Base-by-base conservation (phyloP, 305 asterid species). In the Withania somnifera region DNA sequence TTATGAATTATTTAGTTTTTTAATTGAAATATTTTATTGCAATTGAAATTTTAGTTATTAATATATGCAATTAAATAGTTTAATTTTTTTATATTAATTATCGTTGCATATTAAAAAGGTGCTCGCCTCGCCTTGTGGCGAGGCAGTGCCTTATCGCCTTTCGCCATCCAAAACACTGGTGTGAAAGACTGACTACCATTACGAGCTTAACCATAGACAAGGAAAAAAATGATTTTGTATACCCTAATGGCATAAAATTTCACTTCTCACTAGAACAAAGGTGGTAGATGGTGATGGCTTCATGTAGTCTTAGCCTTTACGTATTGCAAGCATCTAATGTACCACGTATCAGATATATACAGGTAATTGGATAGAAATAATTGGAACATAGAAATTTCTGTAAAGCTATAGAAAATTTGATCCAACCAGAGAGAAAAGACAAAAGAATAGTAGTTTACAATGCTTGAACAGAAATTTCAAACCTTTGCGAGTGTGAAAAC, bases 401-500 rank as follows among this genome's bases (percentile, higher is more conserved):
- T 28, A 61, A 0, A 75, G 11, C 61, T 73, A 75, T 2, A 50
- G n/a, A 50, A 47, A 15, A 75, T 52, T 1, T 50, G 45, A 15
- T 75, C 24, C 45, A 50, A 75, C 14, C 38, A 75, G 45, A 10
- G 45, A 75, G 80, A 75, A 26, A 75, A 47, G 17, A 26, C 42
- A 75, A 71, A n/a, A n/a, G 58, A 8, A 45, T 0, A 45, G 79
- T 32, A n/a, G 50, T 64, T 71, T 22, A 47, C 58, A 11, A 47
- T 8, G 60, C 14, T 76, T 19, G 30, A 6, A 75, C 17, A 50
- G 17, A 17, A 36, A 50, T 26, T 50, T 28, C 80, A 75, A 73
- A 91, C 98, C 97, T 93, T 92, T 93, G 84, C 95, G 96, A 84
- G 98, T 94, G 88, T 92, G 97, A 38, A 93, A 93, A 84, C 97